Conservation (phyloP, 495 filamentous ascomycete species). For the Aspergillus haitiensis region DNA sequence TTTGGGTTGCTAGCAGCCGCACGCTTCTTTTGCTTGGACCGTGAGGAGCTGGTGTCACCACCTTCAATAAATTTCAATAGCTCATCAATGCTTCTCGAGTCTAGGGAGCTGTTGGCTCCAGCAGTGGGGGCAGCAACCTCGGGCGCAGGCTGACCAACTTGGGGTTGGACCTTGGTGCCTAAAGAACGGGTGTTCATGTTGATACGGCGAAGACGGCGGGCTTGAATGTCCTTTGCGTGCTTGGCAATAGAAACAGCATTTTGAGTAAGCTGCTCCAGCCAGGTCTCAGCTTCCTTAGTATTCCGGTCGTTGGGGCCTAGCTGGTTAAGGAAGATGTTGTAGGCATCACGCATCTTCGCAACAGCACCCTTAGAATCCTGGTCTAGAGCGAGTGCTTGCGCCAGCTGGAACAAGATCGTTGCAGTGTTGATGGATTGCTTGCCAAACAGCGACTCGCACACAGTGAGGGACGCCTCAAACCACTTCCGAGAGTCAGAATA, state of each 20-base stretch:
- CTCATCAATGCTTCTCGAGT: slow-evolving; percentile 80
- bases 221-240: slow-evolving; percentile 82
- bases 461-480: slow-evolving; percentile 88
- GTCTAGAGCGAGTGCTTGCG: slow-evolving; percentile 90
- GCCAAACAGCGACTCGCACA: slow-evolving; percentile 86
- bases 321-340: slow-evolving; percentile 85
- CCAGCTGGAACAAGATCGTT: slow-evolving; percentile 95
- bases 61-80: slow-evolving; percentile 86
- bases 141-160: slow-evolving; percentile 55
- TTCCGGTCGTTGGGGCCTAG: slow-evolving; percentile 88
- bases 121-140: slow-evolving; percentile 41
- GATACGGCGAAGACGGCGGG: slow-evolving; percentile 63
- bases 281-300: slow-evolving; percentile 90
- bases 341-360: slow-evolving; percentile 87
- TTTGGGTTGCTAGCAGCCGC: slow-evolving; percentile 69
- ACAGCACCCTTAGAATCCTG: slow-evolving; percentile 89
- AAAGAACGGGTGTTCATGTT: slow-evolving; percentile 57
- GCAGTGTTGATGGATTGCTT: slow-evolving; percentile 86
- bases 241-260: slow-evolving; percentile 92
- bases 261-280: slow-evolving; percentile 94
- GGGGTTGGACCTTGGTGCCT: slow-evolving; percentile 52
- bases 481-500: slow-evolving; percentile 91
- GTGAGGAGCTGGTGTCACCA: slow-evolving; percentile 54
- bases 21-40: slow-evolving; percentile 65
- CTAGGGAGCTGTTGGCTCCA: slow-evolving; percentile 47